phyloP scores from a whole-genome alignment of 1,139 yeast species.

The Blastobotrys serpentis region DNA sequence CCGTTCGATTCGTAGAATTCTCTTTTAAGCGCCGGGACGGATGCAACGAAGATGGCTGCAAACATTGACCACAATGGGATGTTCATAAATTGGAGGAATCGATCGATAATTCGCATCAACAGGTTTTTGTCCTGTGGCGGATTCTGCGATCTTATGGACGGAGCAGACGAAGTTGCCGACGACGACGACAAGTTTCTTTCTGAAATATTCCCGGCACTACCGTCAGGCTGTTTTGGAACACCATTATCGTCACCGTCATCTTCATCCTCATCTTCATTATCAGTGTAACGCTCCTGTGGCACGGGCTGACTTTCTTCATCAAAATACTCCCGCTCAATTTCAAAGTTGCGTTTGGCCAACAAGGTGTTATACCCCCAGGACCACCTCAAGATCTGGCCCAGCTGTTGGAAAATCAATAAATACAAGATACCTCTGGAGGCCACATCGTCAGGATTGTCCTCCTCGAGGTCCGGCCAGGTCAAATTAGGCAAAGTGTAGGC shows the following conservation, averaged over 20 bases:
- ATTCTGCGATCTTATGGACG: not conserved
- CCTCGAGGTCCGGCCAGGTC: conserved; percentile 68
- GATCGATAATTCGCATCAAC: conserved; percentile 12
- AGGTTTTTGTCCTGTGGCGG: not conserved
- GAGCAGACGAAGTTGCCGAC: not conserved
- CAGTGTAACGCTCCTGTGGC: not conserved
- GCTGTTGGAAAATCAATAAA: conserved; percentile 75
- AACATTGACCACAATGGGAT: conserved; percentile 96
- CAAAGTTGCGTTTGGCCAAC: conserved; percentile 44
- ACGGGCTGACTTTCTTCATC: not conserved
- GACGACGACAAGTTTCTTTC: no score
- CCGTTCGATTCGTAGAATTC: conserved; percentile 61
- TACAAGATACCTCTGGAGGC: conserved; percentile 81
- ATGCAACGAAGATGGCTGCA: conserved; percentile 77
- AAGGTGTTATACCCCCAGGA: conserved; percentile 87
- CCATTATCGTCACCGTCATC: not conserved
- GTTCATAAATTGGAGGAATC: conserved; percentile 63
- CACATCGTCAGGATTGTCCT: conserved; percentile 66
- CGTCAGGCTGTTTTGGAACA: no score
- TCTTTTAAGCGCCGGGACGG: conserved; percentile 65
- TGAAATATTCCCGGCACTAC: no score
- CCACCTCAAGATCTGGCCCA: conserved; percentile 84
- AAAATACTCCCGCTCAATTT: not conserved
- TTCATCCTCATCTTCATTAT: not conserved
- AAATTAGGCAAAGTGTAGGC: conserved; percentile 72